Evolutionary conservation across 1,139 yeast species (phyloP).

Genomic region (Scheffersomyces quercinus): DNA sequence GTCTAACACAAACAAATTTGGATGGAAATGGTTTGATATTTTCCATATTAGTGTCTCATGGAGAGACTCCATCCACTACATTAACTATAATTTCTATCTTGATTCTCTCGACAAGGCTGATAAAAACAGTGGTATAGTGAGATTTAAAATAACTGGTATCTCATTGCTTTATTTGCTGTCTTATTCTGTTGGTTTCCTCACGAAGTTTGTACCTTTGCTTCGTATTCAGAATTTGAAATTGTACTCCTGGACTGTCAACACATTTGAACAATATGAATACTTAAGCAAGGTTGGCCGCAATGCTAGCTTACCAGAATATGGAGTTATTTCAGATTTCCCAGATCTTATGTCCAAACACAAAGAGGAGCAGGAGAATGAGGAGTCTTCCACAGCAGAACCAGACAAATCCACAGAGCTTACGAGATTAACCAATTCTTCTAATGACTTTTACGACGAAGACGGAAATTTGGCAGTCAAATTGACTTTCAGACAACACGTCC

Average conservation of each 20-base stretch:
- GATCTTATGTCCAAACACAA: conserved; percentile 31
- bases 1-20: conserved; percentile 11
- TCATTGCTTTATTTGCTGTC: conserved; percentile 41
- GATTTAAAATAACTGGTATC: conserved; percentile 37
- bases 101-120: conserved; percentile 20
- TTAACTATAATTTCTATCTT: conserved; percentile 39
- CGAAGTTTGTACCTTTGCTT: conserved; percentile 38
- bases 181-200: conserved; percentile 39
- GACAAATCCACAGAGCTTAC: conserved; percentile 4
- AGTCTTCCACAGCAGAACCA: not conserved
- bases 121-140: conserved; percentile 15
- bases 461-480: conserved; percentile 19
- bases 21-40: conserved; percentile 33
- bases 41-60: conserved; percentile 39
- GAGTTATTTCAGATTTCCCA: conserved; percentile 66
- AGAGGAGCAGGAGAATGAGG: conserved; percentile 2
- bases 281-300: conserved; percentile 27
- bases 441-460: conserved; percentile 10
- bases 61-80: conserved; percentile 34
- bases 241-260: conserved; percentile 85
- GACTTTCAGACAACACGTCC: conserved; percentile 22
- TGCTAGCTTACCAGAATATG: conserved; percentile 38
- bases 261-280: conserved; percentile 47
- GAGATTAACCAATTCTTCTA: conserved; percentile 9
- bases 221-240: conserved; percentile 49